Conservation (phyloP, 2,329 filamentous ascomycete species). For the Pestalotiopsis sp. region DNA sequence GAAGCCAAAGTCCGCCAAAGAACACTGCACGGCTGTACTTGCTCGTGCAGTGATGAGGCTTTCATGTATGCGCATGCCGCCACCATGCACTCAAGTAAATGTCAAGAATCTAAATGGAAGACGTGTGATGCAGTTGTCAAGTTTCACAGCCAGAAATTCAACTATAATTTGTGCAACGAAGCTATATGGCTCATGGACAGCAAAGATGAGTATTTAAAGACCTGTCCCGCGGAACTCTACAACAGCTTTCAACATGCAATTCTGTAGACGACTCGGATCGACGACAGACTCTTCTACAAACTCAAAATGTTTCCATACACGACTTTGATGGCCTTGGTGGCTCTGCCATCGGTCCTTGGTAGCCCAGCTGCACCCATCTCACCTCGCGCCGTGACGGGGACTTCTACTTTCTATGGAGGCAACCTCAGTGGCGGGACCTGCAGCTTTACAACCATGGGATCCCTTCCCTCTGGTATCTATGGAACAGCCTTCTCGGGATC, state of each 20-base stretch:
- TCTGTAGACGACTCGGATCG: not conserved
- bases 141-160: not conserved
- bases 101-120: not conserved
- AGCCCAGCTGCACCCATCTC: slow-evolving; percentile 3
- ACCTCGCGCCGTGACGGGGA: slow-evolving; percentile 33
- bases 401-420: slow-evolving; percentile 57
- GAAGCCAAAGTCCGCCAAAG: not conserved
- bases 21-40: not conserved
- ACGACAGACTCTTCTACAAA: not conserved
- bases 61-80: not conserved
- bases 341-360: not conserved
- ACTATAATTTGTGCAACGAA: too few species aligned
- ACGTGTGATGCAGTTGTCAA: not conserved
- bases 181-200: not conserved
- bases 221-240: not conserved
- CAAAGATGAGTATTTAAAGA: not conserved
- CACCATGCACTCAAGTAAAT: not conserved
- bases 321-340: not conserved
- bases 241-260: not conserved
- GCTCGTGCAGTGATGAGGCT: not conserved
- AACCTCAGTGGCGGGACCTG: slow-evolving; percentile 63
- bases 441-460: slow-evolving; percentile 62
- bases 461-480: slow-evolving; percentile 57
- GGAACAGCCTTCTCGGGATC: slow-evolving; percentile 64
- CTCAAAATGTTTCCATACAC: not conserved